Percentiles rank a stretch among this genome's conserved stretches.
Conservation (phyloP, 768 basidiomycete species). For the Dictyophora rubrovolvata region DNA sequence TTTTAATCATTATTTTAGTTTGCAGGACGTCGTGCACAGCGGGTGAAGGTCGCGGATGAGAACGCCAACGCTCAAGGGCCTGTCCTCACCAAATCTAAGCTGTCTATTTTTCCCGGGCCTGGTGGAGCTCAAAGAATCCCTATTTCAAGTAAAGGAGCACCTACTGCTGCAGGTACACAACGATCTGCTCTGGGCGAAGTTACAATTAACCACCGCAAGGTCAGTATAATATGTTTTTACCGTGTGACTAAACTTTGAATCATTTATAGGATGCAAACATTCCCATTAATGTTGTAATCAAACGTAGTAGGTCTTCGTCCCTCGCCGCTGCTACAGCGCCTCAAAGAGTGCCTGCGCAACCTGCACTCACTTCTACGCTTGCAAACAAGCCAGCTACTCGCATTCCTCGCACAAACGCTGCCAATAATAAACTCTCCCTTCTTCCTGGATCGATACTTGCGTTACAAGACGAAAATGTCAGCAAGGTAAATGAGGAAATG, state of each 20-base stretch:
- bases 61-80: slow-evolving; percentile 8
- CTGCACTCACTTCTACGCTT: slow-evolving; percentile 34
- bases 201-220: slow-evolving; percentile 33
- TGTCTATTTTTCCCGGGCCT: background rate
- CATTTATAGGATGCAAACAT: slow-evolving; percentile 32
- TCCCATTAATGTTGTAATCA: slow-evolving; percentile 42
- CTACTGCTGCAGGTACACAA: slow-evolving; percentile 41
- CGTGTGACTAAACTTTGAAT: slow-evolving; percentile 14
- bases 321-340: slow-evolving; percentile 43
- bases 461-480: slow-evolving; percentile 31
- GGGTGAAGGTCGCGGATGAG: slow-evolving; percentile 7
- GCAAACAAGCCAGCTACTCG: slow-evolving; percentile 6
- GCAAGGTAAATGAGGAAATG: slow-evolving; percentile 43
- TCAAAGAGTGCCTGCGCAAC: slow-evolving; percentile 63
- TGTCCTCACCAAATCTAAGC: slow-evolving; percentile 4
- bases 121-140: slow-evolving; percentile 16
- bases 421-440: slow-evolving; percentile 18
- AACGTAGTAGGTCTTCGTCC: slow-evolving; percentile 57
- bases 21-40: slow-evolving; percentile 5
- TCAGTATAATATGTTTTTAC: slow-evolving; percentile 3
- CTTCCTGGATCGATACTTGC: slow-evolving; percentile 21
- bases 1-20: background rate
- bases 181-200: slow-evolving; percentile 77
- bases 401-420: slow-evolving; percentile 26
- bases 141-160: slow-evolving; percentile 41